A percentile compares a stretch with the other conserved stretches of the same genome.
Evolutionary conservation across 192 early-diverging fungal species (phyloP).

Genomic region (Coemansia sp.): DNA sequence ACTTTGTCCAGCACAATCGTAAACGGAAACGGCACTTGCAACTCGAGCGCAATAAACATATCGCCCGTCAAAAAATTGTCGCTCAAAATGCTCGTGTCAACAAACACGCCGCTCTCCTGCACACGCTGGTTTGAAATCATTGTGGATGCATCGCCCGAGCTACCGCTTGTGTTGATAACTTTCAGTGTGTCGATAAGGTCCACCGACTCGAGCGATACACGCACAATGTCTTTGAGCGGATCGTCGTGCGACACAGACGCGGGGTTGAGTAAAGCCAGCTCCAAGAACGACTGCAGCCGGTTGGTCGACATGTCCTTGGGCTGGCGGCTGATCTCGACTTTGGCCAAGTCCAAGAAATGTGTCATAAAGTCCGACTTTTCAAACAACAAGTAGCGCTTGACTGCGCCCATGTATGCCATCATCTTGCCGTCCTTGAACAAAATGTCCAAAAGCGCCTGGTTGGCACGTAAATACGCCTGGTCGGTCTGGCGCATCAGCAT

Average conservation of each 20-base stretch:
- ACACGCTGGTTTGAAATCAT: constrained; percentile 4
- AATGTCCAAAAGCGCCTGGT: constrained; percentile 76
- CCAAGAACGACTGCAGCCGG: constrained; percentile 80
- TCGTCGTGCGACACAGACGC: constrained; percentile 77
- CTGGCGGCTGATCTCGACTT: constrained; percentile 51
- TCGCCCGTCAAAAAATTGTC: constrained; percentile 60
- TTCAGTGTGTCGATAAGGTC: constrained; percentile 57
- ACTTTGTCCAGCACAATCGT: constrained; percentile 85
- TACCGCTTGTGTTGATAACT: constrained; percentile 16
- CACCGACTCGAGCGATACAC: constrained; percentile 73
- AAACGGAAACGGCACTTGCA: constrained; percentile 84
- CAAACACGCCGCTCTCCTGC: constrained; percentile 6
- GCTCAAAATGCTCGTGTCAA: constrained; percentile 20
- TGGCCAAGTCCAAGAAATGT: constrained; percentile 90
- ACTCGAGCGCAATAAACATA: constrained; percentile 77
- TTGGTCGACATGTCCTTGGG: constrained; percentile 61
- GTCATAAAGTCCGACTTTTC: constrained; percentile 92
- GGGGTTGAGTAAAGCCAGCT: constrained; percentile 84
- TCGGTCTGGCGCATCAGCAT: constrained; percentile 69
- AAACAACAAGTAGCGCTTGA: constrained; percentile 91
- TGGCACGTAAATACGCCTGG: constrained; percentile 84
- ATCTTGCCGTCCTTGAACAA: constrained; percentile 78
- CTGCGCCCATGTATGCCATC: constrained; percentile 73
- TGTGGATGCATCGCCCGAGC: neutral
- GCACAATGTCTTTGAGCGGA: constrained; percentile 84